phyloP scores from a whole-genome alignment of 1,139 yeast species.

The Blastobotrys proliferans region DNA sequence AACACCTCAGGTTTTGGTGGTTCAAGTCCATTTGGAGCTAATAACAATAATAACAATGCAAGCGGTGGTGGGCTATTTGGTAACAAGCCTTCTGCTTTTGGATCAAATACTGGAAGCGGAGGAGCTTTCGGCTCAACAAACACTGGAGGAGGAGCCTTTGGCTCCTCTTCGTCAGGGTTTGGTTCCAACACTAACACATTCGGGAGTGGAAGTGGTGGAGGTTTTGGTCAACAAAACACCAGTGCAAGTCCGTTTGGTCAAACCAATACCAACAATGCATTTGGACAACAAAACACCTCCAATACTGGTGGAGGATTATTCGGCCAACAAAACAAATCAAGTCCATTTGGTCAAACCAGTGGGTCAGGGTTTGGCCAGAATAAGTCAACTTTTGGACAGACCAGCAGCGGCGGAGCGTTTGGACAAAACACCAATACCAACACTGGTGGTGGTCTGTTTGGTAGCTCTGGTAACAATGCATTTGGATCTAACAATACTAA shows the following conservation, averaged over 20 bases:
- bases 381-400: too few species aligned
- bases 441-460: conserved; percentile 29
- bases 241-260: conserved; percentile 23
- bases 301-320: conserved; percentile 20
- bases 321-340: conserved; percentile 16
- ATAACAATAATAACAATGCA: conserved; percentile 2
- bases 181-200: conserved; percentile 12
- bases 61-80: conserved; percentile 12
- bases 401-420: conserved; percentile 28
- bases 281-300: conserved; percentile 12
- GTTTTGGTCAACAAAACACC: conserved; percentile 24
- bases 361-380: too few species aligned
- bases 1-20: conserved; percentile 7
- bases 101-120: too few species aligned
- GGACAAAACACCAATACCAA: conserved; percentile 22
- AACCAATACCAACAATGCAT: conserved; percentile 15
- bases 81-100: too few species aligned
- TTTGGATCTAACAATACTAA: conserved; percentile 4
- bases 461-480: conserved; percentile 19
- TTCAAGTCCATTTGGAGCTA: neutral
- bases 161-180: conserved; percentile 4
- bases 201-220: conserved; percentile 22
- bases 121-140: too few species aligned
- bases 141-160: too few species aligned
- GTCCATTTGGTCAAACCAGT: conserved; percentile 11